Base-by-base conservation (phyloP, 2,329 filamentous ascomycete species). In the Calonectria hawksworthii region DNA sequence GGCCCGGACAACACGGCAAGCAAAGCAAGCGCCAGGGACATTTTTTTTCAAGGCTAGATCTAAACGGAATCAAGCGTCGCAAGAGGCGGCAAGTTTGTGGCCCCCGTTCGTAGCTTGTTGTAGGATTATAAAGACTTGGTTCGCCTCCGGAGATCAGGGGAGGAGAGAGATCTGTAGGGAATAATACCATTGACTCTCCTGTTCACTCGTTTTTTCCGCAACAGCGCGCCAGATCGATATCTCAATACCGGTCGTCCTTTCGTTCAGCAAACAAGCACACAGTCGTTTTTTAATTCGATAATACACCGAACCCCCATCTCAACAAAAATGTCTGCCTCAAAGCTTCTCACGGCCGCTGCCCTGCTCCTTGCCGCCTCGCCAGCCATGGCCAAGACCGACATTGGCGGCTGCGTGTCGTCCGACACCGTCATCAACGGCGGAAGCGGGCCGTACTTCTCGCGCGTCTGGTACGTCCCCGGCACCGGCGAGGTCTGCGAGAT, bases 401-500 rank as follows among this genome's bases (percentile, higher is more conserved):
- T 89, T 51, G 69, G 44, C 1, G 89, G 88, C 79, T 90, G 89
- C 84, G 86, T 86, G 14, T 83, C 83, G 76, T 85, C 84, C 77
- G 84, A 84, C 61, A 75, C 78, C 21, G 82, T 86, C 67, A 76
- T 82, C 70, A 70, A 69, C 74, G 77, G 80, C 56, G 54, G 72
- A 69, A 82, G 80, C 30, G 78, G 81, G 61, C 82, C 84, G 74
- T 89, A 88, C 78, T 86, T 87, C 54, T 89, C 87, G 70, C 74
- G 88, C 61, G 83, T 92, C 79, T 94, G 88, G 87, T 93, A 91
- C 83, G 89, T 93, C 68, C 92, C 92, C 2, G 91, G 85, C 77
- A 91, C 89, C 23, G 91, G 92, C 81, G 92, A 94, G 86, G 86
- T 94, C 81, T 94, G 93, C 88, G 86, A 87, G 14, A 81, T 91